Evolutionary conservation across 352 stramenopile genomes (phyloP).

Genomic region (Phytophthora pluvialis): DNA sequence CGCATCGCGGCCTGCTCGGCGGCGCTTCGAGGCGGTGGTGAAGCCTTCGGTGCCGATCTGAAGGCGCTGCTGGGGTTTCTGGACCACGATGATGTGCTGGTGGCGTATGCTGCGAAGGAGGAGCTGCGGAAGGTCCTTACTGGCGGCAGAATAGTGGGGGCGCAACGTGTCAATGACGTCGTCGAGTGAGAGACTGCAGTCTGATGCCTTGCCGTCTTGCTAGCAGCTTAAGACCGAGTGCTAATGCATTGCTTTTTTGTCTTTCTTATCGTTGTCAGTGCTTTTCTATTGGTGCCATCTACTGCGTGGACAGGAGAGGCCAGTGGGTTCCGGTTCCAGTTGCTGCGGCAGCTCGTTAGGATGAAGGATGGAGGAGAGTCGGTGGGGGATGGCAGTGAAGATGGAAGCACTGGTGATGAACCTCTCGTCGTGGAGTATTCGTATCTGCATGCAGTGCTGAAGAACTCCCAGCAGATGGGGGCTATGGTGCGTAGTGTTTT

Average conservation of each 20-base stretch:
- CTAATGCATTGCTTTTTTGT: conserved; percentile 8
- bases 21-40: conserved; percentile 9
- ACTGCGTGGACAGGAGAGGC: conserved; percentile 12
- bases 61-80: conserved; percentile 32
- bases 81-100: conserved; percentile 43
- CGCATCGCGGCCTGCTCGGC: conserved; percentile 10
- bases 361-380: conserved; percentile 1
- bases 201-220: not conserved
- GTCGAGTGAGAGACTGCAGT: conserved; percentile 19
- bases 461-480: conserved; percentile 17
- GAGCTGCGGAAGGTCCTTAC: conserved; percentile 31
- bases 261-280: conserved; percentile 15
- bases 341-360: conserved; percentile 54
- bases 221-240: not conserved
- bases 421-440: not conserved
- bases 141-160: not conserved
- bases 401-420: conserved; percentile 3
- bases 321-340: conserved; percentile 54
- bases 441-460: conserved; percentile 25
- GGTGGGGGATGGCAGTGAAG: conserved; percentile 3
- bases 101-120: conserved; percentile 53
- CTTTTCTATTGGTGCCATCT: conserved; percentile 2
- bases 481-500: conserved; percentile 23
- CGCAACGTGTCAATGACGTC: conserved; percentile 21
- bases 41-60: not conserved